Conservation (phyloP, 805 yeast genomes). For the Pichia insulana region DNA sequence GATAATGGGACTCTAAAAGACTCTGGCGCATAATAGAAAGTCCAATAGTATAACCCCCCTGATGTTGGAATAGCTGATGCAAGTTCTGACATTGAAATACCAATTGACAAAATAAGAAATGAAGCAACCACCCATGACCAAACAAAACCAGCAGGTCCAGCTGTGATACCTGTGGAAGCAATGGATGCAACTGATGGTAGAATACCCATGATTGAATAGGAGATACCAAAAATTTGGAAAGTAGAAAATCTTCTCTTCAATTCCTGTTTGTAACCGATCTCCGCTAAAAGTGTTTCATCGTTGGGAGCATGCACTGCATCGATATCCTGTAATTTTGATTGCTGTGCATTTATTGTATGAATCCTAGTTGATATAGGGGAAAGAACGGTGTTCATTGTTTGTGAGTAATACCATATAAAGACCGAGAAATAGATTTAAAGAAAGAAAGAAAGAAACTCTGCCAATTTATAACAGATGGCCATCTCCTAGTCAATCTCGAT, state of each 20-base stretch:
- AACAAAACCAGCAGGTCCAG: conserved; percentile 50
- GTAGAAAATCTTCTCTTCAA: conserved; percentile 47
- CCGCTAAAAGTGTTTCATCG: conserved; percentile 29
- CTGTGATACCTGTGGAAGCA: conserved; percentile 41
- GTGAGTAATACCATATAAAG: background rate
- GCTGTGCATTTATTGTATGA: conserved; percentile 11
- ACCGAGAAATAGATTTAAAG: background rate
- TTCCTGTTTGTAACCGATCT: conserved; percentile 61
- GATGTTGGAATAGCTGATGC: conserved; percentile 55
- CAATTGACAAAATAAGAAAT: conserved; percentile 45
- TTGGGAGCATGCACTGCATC: conserved; percentile 8
- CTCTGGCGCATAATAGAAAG: conserved; percentile 36
- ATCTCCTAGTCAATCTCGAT: too few species aligned
- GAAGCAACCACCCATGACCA: conserved; percentile 42
- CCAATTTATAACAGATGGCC: too few species aligned
- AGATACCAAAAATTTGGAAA: conserved; percentile 54
- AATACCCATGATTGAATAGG: conserved; percentile 60
- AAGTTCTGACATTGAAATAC: conserved; percentile 51
- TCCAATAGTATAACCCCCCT: conserved; percentile 53
- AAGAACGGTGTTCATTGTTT: background rate
- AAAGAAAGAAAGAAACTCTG: too few species aligned
- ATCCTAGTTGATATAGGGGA: conserved; percentile 10
- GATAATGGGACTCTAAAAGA: conserved; percentile 30
- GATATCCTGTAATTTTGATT: conserved; percentile 11
- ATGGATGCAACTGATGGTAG: conserved; percentile 52